Evolutionary conservation across 169 alveolate genomes (phyloP), one percentile per base, ranked within the genome.

Genomic region (Cytauxzoon felis): DNA sequence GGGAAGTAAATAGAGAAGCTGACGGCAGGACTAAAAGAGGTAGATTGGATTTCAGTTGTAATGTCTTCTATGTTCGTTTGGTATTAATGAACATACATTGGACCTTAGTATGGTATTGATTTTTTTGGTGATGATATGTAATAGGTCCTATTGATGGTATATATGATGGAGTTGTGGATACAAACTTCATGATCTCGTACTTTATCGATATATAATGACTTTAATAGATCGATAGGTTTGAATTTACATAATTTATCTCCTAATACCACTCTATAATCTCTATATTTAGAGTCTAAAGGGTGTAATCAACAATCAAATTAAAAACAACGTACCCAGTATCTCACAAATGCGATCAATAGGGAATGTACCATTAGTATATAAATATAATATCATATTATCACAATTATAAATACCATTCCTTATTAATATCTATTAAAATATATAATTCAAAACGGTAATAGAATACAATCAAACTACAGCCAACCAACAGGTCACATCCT

Each of bases 301-400:
- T 13, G 13, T 38, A 11, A 19, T 42, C 11, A 13, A 27, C 30
- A 7, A 24, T 16, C 1, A 21, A 0, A 18, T 19, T 13, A 0
- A 19, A 34, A n/a, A 0, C n/a, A 6, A 18, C 9, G 21, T 62
- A 72, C 82, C 75, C 26, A 72, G 41, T 2, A 72, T 62, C 47
- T 72, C 82, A 34, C 66, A 57, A 3, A 72, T 38, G 3, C 82
- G 45, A 3, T 18, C 52, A 21, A 72, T 72, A 5, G 82, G 82
- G 51, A 72, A 72, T 8, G 82, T 61, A 29, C 82, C 78, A 26
- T 34, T 62, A 5, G 78, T 72, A 38, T 72, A 67, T 45, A 72
- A 27, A 30, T 72, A 72, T 1, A 72, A 11, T 18, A 62, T 30
- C 36, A 72, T 40, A 8, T 29, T 57, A 24, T 53, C 69, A 21